Conservation (phyloP, 192 early-diverging fungal species). For the Lunasporangiospora selenospora region DNA sequence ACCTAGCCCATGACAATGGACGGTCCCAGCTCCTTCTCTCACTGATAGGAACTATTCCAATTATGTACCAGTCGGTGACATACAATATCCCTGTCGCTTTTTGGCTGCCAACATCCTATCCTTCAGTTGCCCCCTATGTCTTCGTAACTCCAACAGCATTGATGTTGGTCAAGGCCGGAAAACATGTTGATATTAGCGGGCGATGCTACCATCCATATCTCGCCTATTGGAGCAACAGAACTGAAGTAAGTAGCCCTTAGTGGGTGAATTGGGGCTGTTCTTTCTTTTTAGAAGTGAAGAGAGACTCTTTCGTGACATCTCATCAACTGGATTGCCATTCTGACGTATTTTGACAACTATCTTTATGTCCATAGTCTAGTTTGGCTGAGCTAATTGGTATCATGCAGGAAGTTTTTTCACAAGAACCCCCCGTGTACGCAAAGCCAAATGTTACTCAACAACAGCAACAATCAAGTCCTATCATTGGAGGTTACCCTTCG, state of each 20-base stretch:
- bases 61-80: slow-evolving; percentile 76
- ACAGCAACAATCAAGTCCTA: slow-evolving; percentile 49
- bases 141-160: slow-evolving; percentile 88
- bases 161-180: slow-evolving; percentile 85
- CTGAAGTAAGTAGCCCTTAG: slow-evolving; percentile 55
- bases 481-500: slow-evolving; percentile 33
- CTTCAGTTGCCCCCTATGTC: slow-evolving; percentile 76
- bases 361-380: slow-evolving; percentile 31
- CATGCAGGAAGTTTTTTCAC: slow-evolving; percentile 74
- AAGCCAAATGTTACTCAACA: slow-evolving; percentile 43
- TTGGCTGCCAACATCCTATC: slow-evolving; percentile 88
- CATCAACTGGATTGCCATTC: no score
- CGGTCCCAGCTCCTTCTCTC: slow-evolving; percentile 74
- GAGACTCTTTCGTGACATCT: no score
- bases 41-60: slow-evolving; percentile 88
- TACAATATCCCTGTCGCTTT: slow-evolving; percentile 95
- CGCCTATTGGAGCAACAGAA: slow-evolving; percentile 69
- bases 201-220: slow-evolving; percentile 86
- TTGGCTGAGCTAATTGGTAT: slow-evolving; percentile 64
- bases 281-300: no score
- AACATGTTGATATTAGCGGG: slow-evolving; percentile 86
- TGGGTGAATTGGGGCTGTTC: no score
- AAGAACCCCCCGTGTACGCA: slow-evolving; percentile 82
- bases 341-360: background rate
- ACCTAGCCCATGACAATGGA: slow-evolving; percentile 62